Base-by-base conservation (phyloP, 192 early-diverging fungal species). In the Piromyces finnis region DNA sequence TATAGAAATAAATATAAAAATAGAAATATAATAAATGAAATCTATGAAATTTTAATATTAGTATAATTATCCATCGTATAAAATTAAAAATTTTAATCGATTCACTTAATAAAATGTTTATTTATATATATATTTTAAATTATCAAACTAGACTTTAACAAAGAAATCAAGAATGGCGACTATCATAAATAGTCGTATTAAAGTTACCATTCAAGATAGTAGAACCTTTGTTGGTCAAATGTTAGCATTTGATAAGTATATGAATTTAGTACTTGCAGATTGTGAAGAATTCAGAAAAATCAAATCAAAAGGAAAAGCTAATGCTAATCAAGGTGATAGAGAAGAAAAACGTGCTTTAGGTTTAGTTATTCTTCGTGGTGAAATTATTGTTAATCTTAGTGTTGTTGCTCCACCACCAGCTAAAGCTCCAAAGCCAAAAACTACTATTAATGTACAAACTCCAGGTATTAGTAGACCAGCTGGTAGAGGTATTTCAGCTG, bases 221-320 rank as follows among this genome's bases (percentile, higher is more conserved):
- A 92, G 98, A 78, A 93, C 93, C 12, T 85, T 99, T 82, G 92
- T 97, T 15, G 98, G 98, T 36, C 95, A 98, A 83, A 98, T 99
- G 97, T 88, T 99, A 51, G 98, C 98, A 27, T 99, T 99, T 82
- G 98, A 99, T 87, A 97, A 97, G 85, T 95, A 99, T 86, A 99
- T 99, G 98, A 99, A 99, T 83, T 88, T 99, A 78, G 98, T 99
- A 27, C 89, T 99, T 28, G 89, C 95, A 29, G 98, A 99, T 85
- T 96, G 95, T 87, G 94, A 99, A 85, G 98, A 99, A 84, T 96
- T 96, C 84, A 91, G 98, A 77, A 93, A 91, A 79, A 87, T 98
- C 80, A 97, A 95, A 81, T 82, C 89, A n/a, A 95, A 95, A 85
- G 90, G 86, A 59, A 86, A 82, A 59, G 83, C 82, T 51, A 32